Conservation (phyloP, 352 stramenopile genomes). For the Phytophthora tubulina region DNA sequence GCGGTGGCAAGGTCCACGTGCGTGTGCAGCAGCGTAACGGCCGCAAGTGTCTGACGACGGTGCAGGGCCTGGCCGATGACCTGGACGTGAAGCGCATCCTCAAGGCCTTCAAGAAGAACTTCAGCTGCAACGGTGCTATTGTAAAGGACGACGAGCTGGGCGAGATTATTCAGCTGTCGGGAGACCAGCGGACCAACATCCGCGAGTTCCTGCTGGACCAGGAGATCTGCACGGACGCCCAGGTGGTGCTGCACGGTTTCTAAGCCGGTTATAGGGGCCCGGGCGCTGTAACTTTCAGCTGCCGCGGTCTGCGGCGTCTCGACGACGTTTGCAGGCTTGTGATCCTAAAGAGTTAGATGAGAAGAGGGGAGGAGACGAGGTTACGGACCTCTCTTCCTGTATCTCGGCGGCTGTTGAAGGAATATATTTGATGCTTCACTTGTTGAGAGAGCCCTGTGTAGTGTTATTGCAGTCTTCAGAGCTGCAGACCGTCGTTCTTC, state of each 20-base stretch:
- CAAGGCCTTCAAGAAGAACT: constrained; percentile 99
- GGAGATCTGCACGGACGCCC: constrained; percentile 97
- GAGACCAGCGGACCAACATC: constrained; percentile 99
- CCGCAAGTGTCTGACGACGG: constrained; percentile 99
- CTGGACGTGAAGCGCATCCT: constrained; percentile 99
- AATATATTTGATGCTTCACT: constrained; percentile 61
- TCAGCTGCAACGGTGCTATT: constrained; percentile 99
- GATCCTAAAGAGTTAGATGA: constrained; percentile 36
- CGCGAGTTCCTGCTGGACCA: constrained; percentile 99
- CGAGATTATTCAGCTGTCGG: constrained; percentile 99
- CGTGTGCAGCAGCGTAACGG: constrained; percentile 99
- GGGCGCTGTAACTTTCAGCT: constrained; percentile 21
- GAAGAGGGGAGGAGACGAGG: constrained; percentile 10
- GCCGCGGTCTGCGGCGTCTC: constrained; percentile 15
- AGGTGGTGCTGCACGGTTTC: constrained; percentile 98
- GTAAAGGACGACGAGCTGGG: constrained; percentile 98
- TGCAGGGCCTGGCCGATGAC: constrained; percentile 98
- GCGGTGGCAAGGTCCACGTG: constrained; percentile 96
- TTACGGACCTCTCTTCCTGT: constrained; percentile 6
- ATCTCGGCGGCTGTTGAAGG: constrained; percentile 38
- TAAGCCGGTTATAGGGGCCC: constrained; percentile 63
- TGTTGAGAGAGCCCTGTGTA: constrained; percentile 22
- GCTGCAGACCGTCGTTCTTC: neutral
- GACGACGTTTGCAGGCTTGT: constrained; percentile 14
- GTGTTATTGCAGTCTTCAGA: constrained; percentile 25